Percentiles rank a stretch among this genome's conserved stretches.
These are phyloP conservation scores for Camellia oleifera DNA, from an alignment of 179 eudicot genomes.

Conservation along the genomic window DNA sequence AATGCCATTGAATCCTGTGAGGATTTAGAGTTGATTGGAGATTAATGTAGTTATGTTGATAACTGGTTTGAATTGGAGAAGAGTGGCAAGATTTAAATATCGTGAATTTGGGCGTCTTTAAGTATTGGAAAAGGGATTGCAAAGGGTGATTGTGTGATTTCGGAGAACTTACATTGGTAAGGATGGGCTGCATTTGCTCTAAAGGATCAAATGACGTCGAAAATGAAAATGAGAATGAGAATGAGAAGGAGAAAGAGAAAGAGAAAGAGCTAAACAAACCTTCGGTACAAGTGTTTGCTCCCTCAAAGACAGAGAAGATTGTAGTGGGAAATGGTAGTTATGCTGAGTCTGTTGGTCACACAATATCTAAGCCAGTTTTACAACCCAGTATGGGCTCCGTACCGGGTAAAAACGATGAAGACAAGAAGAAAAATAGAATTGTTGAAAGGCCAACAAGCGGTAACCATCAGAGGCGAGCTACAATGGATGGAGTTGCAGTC, in stretches of 20 bases:
- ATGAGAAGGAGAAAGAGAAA: constrained; percentile 8
- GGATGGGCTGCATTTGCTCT: constrained; percentile 44
- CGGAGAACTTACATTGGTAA: constrained; percentile 8
- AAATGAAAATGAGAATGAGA: constrained; percentile 13
- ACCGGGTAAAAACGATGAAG: constrained; percentile 25
- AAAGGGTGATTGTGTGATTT: constrained; percentile 19
- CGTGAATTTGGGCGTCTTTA: constrained; percentile 14
- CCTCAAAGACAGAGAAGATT: constrained; percentile 31
- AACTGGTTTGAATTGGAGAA: constrained; percentile 5
- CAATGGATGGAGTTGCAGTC: constrained; percentile 17
- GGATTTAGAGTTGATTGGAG: not conserved
- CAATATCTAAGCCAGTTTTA: constrained; percentile 29
- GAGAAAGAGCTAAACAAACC: constrained; percentile 21
- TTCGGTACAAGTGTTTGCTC: constrained; percentile 22
- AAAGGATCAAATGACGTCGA: constrained; percentile 22
- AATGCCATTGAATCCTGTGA: not conserved
- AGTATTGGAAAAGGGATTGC: constrained; percentile 2
- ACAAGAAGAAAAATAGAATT: constrained; percentile 23
- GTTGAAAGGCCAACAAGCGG: constrained; percentile 32
- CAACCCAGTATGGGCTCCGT: constrained; percentile 24
- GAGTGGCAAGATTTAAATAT: constrained; percentile 2
- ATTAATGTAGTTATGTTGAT: constrained; percentile 6
- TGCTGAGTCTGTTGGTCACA: constrained; percentile 29
- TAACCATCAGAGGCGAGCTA: constrained; percentile 28
- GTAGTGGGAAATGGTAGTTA: constrained; percentile 19